Conservation (phyloP, 2,329 filamentous ascomycete species). For the Aschersonia sp. region DNA sequence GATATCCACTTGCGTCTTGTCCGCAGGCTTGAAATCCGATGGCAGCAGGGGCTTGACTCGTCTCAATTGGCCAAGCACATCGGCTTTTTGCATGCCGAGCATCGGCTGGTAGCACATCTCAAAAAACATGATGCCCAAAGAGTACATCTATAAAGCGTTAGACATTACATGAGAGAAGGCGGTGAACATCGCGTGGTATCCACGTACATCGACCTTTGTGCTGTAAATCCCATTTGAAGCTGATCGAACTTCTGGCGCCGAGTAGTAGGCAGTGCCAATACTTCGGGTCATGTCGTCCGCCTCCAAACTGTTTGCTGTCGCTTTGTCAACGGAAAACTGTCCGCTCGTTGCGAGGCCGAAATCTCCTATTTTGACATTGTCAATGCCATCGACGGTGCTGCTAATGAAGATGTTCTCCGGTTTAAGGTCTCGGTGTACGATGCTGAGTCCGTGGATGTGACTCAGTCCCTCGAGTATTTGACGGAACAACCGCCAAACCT, state of each 20-base stretch:
- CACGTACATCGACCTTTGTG: conserved; percentile 73
- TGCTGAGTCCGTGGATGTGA: conserved; percentile 80
- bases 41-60: conserved; percentile 56
- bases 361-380: conserved; percentile 91
- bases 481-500: conserved; percentile 81
- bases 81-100: conserved; percentile 50
- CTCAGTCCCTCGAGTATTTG: conserved; percentile 81
- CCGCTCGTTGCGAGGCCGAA: conserved; percentile 89
- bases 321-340: conserved; percentile 52
- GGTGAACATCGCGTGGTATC: no score
- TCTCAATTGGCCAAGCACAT: conserved; percentile 53
- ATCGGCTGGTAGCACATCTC: conserved; percentile 76
- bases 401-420: conserved; percentile 93
- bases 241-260: conserved; percentile 80
- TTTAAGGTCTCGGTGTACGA: conserved; percentile 92
- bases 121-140: conserved; percentile 91
- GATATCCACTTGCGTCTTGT: conserved; percentile 65
- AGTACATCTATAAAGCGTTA: conserved; percentile 62
- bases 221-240: conserved; percentile 66
- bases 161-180: not conserved
- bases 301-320: conserved; percentile 25
- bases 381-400: conserved; percentile 52
- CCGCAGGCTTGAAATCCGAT: conserved; percentile 50
- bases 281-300: conserved; percentile 54
- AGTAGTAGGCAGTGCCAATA: conserved; percentile 73